Base-by-base conservation (phyloP, 1,284 basidiomycete genomes). In the Xanthoconium separans region DNA sequence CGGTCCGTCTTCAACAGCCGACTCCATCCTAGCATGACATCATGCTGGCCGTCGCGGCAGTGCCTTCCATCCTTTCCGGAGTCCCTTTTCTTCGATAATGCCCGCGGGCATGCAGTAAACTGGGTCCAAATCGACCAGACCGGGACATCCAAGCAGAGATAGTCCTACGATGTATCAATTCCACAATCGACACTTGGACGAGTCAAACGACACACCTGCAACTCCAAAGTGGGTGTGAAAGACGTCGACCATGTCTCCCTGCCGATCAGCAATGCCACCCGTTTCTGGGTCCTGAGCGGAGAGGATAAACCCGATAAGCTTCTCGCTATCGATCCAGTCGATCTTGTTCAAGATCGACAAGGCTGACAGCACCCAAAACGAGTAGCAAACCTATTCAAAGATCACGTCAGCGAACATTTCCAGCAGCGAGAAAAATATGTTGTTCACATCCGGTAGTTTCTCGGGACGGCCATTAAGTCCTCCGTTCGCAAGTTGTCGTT, bases 401-500 rank as follows among this genome's bases (percentile, higher is more conserved):
- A 24, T 2, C 29, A 4, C 22, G 41, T 55, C 47, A 53, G 24
- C 40, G 31, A 27, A 41, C 29, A n/a, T 10, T 22, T 24, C 1
- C 16, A 42, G 40, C 12, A 39, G 6, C 6, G 22, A 40, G 11
- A 34, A 16, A 34, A 41, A 20, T 0, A 15, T 24, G n/a, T 7
- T 0, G 27, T 86, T 64, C 62, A 95, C 95, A 68, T 98, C 96
- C 75, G 96, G 94, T n/a, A 98, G 78, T 75, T 99, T 99, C 69
- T 99, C 94, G 3, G 96, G 97, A 20, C 97, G 80, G 0, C 96
- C 96, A 62, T 99, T 98, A 55, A 99, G 76, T 0, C 96, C 97
- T 9, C 96, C 96, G 63, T 86, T 94, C 0, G 94, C 89, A 11
- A 98, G 77, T 69, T 99, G 96, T 9, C 96, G 79, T 66, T 99